A percentile compares a stretch with the other conserved stretches of the same genome.
phyloP scores from a whole-genome alignment of 768 basidiomycete species.

The Lyophyllum shimeji region DNA sequence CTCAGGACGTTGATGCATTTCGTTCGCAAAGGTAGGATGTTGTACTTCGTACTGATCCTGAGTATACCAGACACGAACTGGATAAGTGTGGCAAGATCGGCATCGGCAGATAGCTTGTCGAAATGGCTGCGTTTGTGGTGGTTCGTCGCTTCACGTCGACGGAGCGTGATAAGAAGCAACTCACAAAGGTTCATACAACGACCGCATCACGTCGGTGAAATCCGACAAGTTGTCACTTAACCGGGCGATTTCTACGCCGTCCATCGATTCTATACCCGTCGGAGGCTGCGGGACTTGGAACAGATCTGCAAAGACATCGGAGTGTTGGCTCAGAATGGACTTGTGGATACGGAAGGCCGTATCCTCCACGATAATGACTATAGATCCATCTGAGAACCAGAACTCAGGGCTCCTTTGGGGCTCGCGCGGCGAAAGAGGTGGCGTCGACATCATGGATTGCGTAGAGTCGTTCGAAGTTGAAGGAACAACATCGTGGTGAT shows the following conservation, averaged over 20 bases:
- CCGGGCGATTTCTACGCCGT: slow-evolving; percentile 33
- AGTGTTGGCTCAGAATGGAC: slow-evolving; percentile 37
- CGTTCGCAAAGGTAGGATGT: slow-evolving; percentile 33
- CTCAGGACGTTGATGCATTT: slow-evolving; percentile 39
- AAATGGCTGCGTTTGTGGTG: slow-evolving; percentile 31
- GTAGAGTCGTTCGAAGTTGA: not conserved
- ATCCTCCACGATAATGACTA: slow-evolving; percentile 32
- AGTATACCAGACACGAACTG: slow-evolving; percentile 41
- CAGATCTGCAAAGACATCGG: slow-evolving; percentile 33
- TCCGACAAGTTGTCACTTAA: slow-evolving; percentile 32
- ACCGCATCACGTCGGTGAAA: slow-evolving; percentile 33
- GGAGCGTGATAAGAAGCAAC: not conserved
- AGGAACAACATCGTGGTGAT: not conserved
- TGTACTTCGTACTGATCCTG: slow-evolving; percentile 43
- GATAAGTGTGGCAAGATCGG: slow-evolving; percentile 33
- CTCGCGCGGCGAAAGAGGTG: not conserved
- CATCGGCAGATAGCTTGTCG: slow-evolving; percentile 33
- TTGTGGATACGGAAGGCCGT: slow-evolving; percentile 36
- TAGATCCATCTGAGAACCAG: slow-evolving; percentile 41
- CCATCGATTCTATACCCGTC: slow-evolving; percentile 24
- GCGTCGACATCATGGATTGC: not conserved
- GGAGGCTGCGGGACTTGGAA: slow-evolving; percentile 35
- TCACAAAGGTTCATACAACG: slow-evolving; percentile 32
- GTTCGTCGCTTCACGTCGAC: not conserved
- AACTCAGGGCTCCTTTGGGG: slow-evolving; percentile 21